Base-by-base conservation (phyloP, 139 green algal species). In the Penium margaritaceum region DNA sequence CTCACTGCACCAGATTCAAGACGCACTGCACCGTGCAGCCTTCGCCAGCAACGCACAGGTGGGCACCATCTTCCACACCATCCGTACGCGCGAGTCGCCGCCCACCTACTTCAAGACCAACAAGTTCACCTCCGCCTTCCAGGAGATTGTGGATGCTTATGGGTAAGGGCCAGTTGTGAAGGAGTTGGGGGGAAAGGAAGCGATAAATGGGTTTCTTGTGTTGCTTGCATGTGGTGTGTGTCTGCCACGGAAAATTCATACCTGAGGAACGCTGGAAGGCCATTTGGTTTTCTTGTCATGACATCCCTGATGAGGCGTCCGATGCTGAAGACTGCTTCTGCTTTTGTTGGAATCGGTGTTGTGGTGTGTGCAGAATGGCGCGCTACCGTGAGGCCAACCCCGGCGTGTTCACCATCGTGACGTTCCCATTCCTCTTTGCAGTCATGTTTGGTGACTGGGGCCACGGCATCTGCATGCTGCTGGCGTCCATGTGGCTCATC, bases 381-480 rank as follows among this genome's bases (percentile, higher is more conserved):
- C 83, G 89, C 7, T 98, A 98, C 84, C 78, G 89, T 0, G 94
- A 98, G 83, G 90, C 87, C 29, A 99, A 99, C 84, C 94, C 94
- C 0, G 81, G 89, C 0, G 87, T 95, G 7, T 93, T 96, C 84
- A 95, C 94, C 67, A 95, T 98, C 58, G 84, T 96, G 53, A 98
- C 94, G 63, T 99, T 99, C 81, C 94, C 94, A 34, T 99, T 99
- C 87, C 84, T 99, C 9, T 99, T 99, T 73, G 91, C 94, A 27
- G 89, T 99, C 81, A 99, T 99, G 94, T 99, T 99, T 85, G 94
- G 94, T 6, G 94, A 98, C 78, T 80, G 97, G 51, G 94, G 92
- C 2, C 94, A 98, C 72, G 94, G 88, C 38, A 44, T 92, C 30
- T 72, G 96, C 6, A 93, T 98, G 88, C 82, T 95, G 4, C 2